Evolutionary conservation across 768 basidiomycete species (phyloP).

Genomic region (Hypsizygus marmoreus): DNA sequence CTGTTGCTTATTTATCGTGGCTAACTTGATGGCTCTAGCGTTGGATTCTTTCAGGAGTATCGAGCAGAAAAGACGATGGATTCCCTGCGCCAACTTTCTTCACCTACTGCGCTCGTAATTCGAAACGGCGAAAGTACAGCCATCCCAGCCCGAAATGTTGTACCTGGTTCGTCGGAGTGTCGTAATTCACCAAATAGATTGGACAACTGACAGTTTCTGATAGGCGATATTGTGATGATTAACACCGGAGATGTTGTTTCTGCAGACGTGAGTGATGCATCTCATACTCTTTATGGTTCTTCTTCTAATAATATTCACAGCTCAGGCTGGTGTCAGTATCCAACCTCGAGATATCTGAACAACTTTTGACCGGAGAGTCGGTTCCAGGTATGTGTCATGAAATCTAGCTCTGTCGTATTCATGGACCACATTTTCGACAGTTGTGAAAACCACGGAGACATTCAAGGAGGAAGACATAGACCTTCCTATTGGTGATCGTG

Average conservation of each 20-base stretch:
- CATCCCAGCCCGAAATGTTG: conserved; percentile 44
- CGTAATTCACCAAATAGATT: background rate
- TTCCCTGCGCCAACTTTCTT: conserved; percentile 47
- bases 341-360: conserved; percentile 52
- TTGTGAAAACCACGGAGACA: conserved; percentile 40
- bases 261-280: conserved; percentile 38
- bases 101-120: conserved; percentile 47
- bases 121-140: conserved; percentile 41
- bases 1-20: background rate
- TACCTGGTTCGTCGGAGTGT: conserved; percentile 29
- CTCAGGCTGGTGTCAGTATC: conserved; percentile 45
- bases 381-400: conserved; percentile 36
- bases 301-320: conserved; percentile 17
- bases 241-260: conserved; percentile 44
- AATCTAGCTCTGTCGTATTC: background rate
- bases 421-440: conserved; percentile 14
- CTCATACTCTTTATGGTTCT: background rate
- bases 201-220: background rate
- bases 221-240: conserved; percentile 40
- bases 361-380: conserved; percentile 54
- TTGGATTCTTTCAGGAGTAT: conserved; percentile 51
- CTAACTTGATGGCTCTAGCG: conserved; percentile 18
- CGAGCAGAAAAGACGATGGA: conserved; percentile 53
- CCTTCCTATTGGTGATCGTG: conserved; percentile 42
- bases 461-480: conserved; percentile 32